Percentiles rank a stretch among this genome's conserved stretches.
Conservation (phyloP, 2,329 filamentous ascomycete species). For the Herpomyces periplanetae region DNA sequence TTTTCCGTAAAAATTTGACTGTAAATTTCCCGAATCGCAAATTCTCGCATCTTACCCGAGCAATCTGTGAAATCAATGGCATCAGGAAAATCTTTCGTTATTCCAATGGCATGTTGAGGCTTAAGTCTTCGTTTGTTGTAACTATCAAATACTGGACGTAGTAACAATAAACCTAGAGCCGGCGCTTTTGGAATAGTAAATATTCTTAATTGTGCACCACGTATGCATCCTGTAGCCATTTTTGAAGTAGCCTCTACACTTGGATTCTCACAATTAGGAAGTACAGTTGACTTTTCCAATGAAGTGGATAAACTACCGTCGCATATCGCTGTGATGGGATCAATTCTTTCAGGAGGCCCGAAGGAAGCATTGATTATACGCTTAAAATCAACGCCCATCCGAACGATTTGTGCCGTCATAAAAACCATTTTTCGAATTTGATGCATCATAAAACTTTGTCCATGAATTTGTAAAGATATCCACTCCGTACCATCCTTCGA, state of each 20-base stretch:
- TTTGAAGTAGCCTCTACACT: too few species aligned
- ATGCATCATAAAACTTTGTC: constrained; percentile 99
- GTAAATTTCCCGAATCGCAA: constrained; percentile 77
- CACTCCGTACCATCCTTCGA: constrained; percentile 81
- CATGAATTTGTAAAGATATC: constrained; percentile 79
- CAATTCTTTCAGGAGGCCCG: constrained; percentile 20
- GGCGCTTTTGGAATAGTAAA: constrained; percentile 85
- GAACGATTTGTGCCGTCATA: constrained; percentile 46
- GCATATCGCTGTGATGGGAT: too few species aligned
- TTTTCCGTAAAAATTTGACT: constrained; percentile 62
- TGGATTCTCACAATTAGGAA: too few species aligned
- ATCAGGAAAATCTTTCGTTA: constrained; percentile 21
- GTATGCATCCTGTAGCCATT: too few species aligned
- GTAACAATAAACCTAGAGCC: constrained; percentile 46
- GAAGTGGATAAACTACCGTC: too few species aligned
- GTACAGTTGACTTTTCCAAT: too few species aligned
- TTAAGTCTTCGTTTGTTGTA: too few species aligned
- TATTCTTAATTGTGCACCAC: too few species aligned
- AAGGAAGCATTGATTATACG: constrained; percentile 41
- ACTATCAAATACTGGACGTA: constrained; percentile 55
- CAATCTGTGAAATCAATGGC: constrained; percentile 40
- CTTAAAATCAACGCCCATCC: constrained; percentile 33
- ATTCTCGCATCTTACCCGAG: constrained; percentile 37
- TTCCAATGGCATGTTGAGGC: constrained; percentile 21
- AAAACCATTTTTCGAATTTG: constrained; percentile 98